phyloP scores from a whole-genome alignment of 805 yeast genomes.

The Saccharomyces eubayanus region DNA sequence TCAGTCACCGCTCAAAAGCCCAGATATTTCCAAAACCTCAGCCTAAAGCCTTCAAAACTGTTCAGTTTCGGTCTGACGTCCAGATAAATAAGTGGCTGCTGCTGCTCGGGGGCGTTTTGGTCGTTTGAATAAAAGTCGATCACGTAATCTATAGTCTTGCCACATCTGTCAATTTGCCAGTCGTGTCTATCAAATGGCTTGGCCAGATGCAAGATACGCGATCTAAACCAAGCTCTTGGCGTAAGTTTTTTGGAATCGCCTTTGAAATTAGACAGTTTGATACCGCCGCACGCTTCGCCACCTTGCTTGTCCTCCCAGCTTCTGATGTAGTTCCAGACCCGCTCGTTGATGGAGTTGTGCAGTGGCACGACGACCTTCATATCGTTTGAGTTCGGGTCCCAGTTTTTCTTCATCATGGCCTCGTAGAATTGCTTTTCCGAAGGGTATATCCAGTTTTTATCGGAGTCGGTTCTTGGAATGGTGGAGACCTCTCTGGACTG shows the following conservation, averaged over 20 bases:
- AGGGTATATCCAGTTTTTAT: conserved; percentile 85
- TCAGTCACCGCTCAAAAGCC: conserved; percentile 34
- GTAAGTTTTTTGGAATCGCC: conserved; percentile 83
- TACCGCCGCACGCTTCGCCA: conserved; percentile 70
- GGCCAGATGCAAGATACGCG: conserved; percentile 54
- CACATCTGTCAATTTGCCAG: conserved; percentile 85
- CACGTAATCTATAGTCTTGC: conserved; percentile 75
- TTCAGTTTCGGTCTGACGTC: conserved; percentile 92
- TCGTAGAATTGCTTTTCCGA: conserved; percentile 90
- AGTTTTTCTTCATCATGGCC: conserved; percentile 86
- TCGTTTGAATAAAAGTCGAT: conserved; percentile 70
- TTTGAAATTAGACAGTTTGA: conserved; percentile 73
- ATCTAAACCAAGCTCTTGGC: conserved; percentile 73
- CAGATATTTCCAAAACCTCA: conserved; percentile 58
- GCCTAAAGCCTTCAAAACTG: conserved; percentile 65
- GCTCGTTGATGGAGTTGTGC: conserved; percentile 87
- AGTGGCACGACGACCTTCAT: conserved; percentile 90
- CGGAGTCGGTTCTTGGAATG: conserved; percentile 69
- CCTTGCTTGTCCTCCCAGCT: conserved; percentile 67
- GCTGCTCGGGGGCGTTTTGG: conserved; percentile 32
- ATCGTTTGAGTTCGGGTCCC: conserved; percentile 74
- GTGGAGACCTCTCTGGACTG: conserved; percentile 70
- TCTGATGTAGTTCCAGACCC: conserved; percentile 80
- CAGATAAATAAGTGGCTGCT: conserved; percentile 43
- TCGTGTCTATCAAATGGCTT: conserved; percentile 95